Evolutionary conservation across 2,329 filamentous ascomycete genomes (phyloP).

Genomic region (Xenoacremonium recifei): DNA sequence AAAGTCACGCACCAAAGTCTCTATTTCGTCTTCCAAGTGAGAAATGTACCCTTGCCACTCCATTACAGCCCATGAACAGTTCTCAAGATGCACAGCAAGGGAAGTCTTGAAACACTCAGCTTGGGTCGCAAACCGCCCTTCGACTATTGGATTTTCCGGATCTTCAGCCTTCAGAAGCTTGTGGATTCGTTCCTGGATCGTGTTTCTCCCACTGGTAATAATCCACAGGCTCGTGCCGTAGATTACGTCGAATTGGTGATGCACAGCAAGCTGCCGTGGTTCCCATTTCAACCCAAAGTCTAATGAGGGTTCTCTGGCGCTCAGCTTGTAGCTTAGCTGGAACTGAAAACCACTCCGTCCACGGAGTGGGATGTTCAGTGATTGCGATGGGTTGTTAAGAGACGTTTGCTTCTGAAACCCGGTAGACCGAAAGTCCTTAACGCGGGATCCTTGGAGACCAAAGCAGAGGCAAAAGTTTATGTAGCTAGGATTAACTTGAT

Average conservation of each 20-base stretch:
- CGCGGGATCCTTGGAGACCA: not conserved
- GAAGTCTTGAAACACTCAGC: not conserved
- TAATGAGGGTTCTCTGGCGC: not conserved
- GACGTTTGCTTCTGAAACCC: not conserved
- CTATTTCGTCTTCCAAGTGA: not conserved
- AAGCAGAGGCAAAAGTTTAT: not conserved
- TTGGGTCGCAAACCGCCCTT: not conserved
- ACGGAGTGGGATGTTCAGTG: not conserved
- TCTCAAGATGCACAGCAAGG: not conserved
- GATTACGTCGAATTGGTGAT: not conserved
- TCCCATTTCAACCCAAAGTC: not conserved
- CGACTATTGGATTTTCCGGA: not conserved
- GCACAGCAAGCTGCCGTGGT: not conserved
- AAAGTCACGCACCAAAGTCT: not conserved
- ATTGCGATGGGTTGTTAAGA: not conserved
- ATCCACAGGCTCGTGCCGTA: not conserved
- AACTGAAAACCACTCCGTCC: not conserved
- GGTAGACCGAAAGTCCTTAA: not conserved
- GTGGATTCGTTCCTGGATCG: not conserved
- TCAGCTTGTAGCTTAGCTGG: not conserved
- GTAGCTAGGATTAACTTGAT: not conserved
- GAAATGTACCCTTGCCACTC: not conserved
- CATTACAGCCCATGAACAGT: not conserved
- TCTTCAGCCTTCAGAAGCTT: not conserved
- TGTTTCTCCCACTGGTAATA: not conserved